Percentiles rank a stretch among this genome's conserved stretches.
phyloP scores from a whole-genome alignment of 345 rosid species.

The Corchorus olitorius region DNA sequence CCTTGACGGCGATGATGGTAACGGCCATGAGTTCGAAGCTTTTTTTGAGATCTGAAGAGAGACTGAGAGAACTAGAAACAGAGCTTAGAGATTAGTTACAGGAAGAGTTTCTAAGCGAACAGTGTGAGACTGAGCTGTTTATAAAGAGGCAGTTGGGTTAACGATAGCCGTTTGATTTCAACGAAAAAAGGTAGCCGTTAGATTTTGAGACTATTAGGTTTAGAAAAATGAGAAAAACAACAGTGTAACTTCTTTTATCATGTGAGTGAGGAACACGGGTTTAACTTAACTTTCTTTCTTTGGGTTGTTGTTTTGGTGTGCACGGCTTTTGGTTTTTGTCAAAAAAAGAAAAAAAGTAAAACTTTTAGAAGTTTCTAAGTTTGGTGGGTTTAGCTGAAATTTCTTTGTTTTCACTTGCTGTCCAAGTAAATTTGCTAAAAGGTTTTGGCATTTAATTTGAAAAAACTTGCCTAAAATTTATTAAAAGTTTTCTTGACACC shows the following conservation, averaged over 20 bases:
- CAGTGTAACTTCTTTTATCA: neutral
- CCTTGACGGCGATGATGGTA: conserved; percentile 63
- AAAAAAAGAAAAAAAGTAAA: too few relatives aligned
- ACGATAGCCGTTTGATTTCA: conserved; percentile 10
- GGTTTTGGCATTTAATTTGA: neutral
- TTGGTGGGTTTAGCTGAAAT: neutral
- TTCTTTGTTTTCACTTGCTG: neutral
- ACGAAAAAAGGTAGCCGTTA: neutral
- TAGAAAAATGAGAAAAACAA: neutral
- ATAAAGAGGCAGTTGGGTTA: conserved; percentile 4
- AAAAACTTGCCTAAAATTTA: too few relatives aligned
- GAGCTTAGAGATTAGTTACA: neutral
- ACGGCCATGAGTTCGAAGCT: conserved; percentile 48
- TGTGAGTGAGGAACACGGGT: conserved; percentile 1
- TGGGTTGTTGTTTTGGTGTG: conserved; percentile 1
- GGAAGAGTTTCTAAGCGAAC: neutral
- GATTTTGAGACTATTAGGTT: neutral
- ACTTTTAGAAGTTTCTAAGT: neutral
- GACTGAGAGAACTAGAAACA: neutral
- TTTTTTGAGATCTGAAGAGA: conserved; percentile 15
- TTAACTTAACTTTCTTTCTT: neutral
- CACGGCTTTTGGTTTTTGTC: neutral
- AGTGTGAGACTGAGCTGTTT: neutral
- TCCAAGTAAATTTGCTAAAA: neutral
- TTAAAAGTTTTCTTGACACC: too few relatives aligned